Base-by-base conservation (phyloP, 257 asterid genomes). In the Knoxia roxburghii region DNA sequence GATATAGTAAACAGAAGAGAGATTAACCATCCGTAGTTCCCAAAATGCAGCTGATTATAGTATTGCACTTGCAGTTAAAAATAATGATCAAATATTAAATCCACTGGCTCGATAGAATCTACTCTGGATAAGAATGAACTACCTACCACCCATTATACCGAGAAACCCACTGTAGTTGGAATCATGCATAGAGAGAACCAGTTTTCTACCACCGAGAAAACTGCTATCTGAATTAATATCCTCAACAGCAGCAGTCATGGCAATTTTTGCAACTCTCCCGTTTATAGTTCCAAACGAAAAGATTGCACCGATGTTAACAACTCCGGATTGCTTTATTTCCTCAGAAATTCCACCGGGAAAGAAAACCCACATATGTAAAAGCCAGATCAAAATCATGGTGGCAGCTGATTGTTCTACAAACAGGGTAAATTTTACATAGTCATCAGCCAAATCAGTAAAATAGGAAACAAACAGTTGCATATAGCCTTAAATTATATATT, bases 231-330 rank as follows among this genome's bases (percentile, higher is more conserved):
- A 80, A 66, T 90, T 88, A 14, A 90, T 72, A 75, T 88, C 97
- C 29, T 83, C 81, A 48, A 90, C 89, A 0, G 97, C 97, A 68
- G 96, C 96, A 6, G 77, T 48, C 89, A 90, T 88, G 21, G 93
- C 96, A 64, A 90, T 83, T 72, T 74, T 80, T 14, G 96, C 82
- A 13, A 88, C 96, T 56, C 66, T 79, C 70, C 96, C 97, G 26
- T 69, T 85, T 29, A 79, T 81, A 23, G 88, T 81, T 32, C 75
- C 78, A 61, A 86, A 83, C 3, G 93, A 59, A 61, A 88, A 88
- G 66, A 83, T 82, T 74, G 96, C 80, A 45, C 97, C 96, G 63
- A 88, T 86, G 20, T 83, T 80, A 62, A 90, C 80, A 72, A 37
- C 72, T 10, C 80, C 86, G 23, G 89, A 27, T 14, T 55, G 61